Percentiles rank a stretch among this genome's conserved stretches.
These are phyloP conservation scores for Leptographium wingfieldii DNA, from an alignment of 2,329 filamentous ascomycete species.

Conservation along the genomic window DNA sequence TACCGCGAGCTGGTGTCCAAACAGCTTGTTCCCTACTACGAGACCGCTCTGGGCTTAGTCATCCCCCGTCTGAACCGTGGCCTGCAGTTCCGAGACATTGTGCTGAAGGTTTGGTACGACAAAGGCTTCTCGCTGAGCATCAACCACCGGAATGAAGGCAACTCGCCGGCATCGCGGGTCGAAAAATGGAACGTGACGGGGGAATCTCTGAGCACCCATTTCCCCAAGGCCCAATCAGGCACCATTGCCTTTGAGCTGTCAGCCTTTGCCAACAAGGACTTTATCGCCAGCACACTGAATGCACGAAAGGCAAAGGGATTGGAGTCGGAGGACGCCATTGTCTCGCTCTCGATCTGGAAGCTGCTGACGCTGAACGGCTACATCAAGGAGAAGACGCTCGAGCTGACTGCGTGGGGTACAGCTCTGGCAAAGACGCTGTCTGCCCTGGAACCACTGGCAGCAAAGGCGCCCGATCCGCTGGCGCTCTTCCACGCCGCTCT, in stretches of 20 bases:
- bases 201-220: slow-evolving; percentile 35
- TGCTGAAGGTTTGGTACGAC: slow-evolving; percentile 76
- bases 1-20: slow-evolving; percentile 70
- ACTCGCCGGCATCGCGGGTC: slow-evolving; percentile 32
- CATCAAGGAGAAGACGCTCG: slow-evolving; percentile 57
- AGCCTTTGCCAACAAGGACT: slow-evolving; percentile 55
- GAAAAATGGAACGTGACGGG: slow-evolving; percentile 64
- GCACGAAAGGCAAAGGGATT: slow-evolving; percentile 41
- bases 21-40: slow-evolving; percentile 61
- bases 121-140: slow-evolving; percentile 54
- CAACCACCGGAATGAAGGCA: slow-evolving; percentile 40
- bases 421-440: slow-evolving; percentile 61
- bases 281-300: slow-evolving; percentile 55
- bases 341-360: slow-evolving; percentile 67
- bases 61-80: slow-evolving; percentile 71
- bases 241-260: slow-evolving; percentile 48
- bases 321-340: slow-evolving; percentile 51
- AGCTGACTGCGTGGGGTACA: slow-evolving; percentile 72
- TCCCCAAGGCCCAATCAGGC: slow-evolving; percentile 30
- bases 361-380: slow-evolving; percentile 86
- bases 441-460: slow-evolving; percentile 41
- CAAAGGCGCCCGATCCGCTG: slow-evolving; percentile 28
- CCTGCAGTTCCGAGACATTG: slow-evolving; percentile 68
- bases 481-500: slow-evolving; percentile 65
- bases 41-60: slow-evolving; percentile 65